Conservation (phyloP, 352 stramenopile genomes). For the Phytophthora constricta region DNA sequence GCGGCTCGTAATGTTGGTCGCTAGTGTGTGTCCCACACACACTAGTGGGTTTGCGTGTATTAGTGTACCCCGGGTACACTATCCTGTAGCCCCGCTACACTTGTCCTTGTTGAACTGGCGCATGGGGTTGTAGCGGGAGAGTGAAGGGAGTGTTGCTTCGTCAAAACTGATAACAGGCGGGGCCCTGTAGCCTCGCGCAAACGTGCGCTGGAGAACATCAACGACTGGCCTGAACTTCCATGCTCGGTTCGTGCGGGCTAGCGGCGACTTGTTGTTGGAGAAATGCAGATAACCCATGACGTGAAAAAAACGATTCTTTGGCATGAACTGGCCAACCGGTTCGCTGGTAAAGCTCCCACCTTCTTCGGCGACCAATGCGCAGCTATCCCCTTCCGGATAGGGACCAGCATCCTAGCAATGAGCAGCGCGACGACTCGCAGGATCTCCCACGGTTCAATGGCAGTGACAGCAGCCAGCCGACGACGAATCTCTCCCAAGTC, state of each 20-base stretch:
- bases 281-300: constrained; percentile 26
- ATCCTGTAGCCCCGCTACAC: no score
- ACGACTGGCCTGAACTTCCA: constrained; percentile 22
- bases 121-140: constrained; percentile 9
- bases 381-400: constrained; percentile 2
- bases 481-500: neutral
- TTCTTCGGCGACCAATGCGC: constrained; percentile 7
- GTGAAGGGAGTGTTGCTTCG: constrained; percentile 6
- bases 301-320: constrained; percentile 3
- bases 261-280: constrained; percentile 10
- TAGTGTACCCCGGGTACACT: no score
- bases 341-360: neutral
- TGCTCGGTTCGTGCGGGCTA: neutral
- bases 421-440: constrained; percentile 2
- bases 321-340: constrained; percentile 4
- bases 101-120: constrained; percentile 21
- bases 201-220: constrained; percentile 10
- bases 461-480: neutral
- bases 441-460: constrained; percentile 2
- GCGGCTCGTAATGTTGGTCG: no score
- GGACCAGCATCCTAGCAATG: constrained; percentile 1
- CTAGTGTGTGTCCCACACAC: no score
- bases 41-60: no score
- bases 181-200: neutral
- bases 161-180: constrained; percentile 15